Evolutionary conservation across 306 rosid genomes (phyloP).

Genomic region (Echinosophora koreensis): DNA sequence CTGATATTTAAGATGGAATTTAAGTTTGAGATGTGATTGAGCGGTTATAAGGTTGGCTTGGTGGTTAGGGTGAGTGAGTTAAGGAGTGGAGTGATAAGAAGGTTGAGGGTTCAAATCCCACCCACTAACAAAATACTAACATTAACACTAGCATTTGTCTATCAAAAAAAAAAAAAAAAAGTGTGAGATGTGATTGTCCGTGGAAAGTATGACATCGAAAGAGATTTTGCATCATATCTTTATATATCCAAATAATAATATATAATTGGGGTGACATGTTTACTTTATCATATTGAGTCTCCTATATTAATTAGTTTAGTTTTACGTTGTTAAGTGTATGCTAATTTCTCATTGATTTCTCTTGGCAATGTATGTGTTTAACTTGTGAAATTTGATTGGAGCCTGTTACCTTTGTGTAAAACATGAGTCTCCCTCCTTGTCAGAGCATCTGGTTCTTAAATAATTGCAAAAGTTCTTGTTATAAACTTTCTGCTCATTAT

Average conservation of each 20-base stretch:
- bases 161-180: no score
- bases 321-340: not conserved
- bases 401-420: not conserved
- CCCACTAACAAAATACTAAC: no score
- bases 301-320: not conserved
- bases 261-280: not conserved
- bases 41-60: no score
- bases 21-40: not conserved
- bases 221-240: constrained; percentile 53
- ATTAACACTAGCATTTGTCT: no score
- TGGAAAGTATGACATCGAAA: constrained; percentile 43
- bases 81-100: no score
- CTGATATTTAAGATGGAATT: not conserved
- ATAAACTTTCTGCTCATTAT: not conserved
- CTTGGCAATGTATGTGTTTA: constrained; percentile 5
- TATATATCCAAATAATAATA: not conserved
- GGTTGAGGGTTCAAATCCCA: no score
- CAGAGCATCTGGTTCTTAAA: constrained; percentile 21
- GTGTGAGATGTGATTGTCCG: not conserved
- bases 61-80: no score
- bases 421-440: constrained; percentile 13
- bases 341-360: constrained; percentile 29
- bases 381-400: constrained; percentile 16
- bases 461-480: constrained; percentile 21
- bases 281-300: not conserved